Evolutionary conservation across 352 stramenopile species (phyloP).

Genomic region (Phytophthora multivora): DNA sequence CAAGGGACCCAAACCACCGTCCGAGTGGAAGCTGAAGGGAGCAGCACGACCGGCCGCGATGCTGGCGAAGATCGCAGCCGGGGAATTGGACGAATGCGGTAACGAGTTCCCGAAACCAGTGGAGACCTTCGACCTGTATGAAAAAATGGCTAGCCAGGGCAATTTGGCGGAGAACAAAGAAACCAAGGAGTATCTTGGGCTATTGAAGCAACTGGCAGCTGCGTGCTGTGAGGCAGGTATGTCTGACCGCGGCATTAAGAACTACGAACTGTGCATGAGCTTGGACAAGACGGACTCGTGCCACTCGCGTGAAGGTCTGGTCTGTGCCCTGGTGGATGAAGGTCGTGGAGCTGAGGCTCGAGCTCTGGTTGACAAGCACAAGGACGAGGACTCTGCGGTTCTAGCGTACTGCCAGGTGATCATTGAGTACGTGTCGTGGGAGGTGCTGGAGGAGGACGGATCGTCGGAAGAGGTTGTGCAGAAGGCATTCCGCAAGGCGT

Average conservation of each 20-base stretch:
- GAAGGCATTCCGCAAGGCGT: slow-evolving; percentile 70
- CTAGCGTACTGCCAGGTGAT: slow-evolving; percentile 86
- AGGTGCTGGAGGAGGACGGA: slow-evolving; percentile 82
- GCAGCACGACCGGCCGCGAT: slow-evolving; percentile 71
- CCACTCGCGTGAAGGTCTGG: slow-evolving; percentile 69
- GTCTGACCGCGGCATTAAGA: slow-evolving; percentile 76
- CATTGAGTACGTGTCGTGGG: slow-evolving; percentile 89
- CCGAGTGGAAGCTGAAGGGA: slow-evolving; percentile 85
- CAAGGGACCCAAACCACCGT: slow-evolving; percentile 60
- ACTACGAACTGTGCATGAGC: slow-evolving; percentile 83
- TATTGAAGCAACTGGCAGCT: slow-evolving; percentile 72
- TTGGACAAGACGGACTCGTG: slow-evolving; percentile 69
- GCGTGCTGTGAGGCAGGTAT: slow-evolving; percentile 76
- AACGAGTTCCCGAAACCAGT: slow-evolving; percentile 76
- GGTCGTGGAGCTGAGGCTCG: slow-evolving; percentile 73
- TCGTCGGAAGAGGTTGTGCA: slow-evolving; percentile 82
- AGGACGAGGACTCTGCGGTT: slow-evolving; percentile 57
- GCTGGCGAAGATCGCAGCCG: slow-evolving; percentile 72
- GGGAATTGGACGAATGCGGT: slow-evolving; percentile 80
- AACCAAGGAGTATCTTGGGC: slow-evolving; percentile 68
- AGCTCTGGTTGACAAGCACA: slow-evolving; percentile 68
- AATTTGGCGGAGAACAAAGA: slow-evolving; percentile 63
- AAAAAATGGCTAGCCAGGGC: slow-evolving; percentile 53
- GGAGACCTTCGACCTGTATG: slow-evolving; percentile 81
- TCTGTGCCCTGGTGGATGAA: slow-evolving; percentile 83